phyloP scores from a whole-genome alignment of 148 eudicot genomes.

The Simmondsia chinensis region DNA sequence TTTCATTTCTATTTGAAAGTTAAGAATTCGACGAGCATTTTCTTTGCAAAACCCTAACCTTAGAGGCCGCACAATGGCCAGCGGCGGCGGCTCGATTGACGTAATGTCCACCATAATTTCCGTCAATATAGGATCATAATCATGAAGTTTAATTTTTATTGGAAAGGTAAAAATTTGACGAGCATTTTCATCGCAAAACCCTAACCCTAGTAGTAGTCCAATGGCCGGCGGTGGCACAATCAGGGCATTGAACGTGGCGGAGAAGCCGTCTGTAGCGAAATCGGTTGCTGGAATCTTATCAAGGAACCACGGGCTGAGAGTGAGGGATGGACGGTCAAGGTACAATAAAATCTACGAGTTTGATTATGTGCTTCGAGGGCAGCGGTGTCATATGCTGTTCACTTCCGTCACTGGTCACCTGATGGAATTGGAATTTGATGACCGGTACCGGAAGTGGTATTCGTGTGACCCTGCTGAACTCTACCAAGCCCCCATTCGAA shows the following conservation, averaged over 20 bases:
- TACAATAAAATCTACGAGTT: constrained; percentile 89
- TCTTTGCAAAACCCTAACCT: too few species aligned
- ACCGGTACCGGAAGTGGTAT: constrained; percentile 73
- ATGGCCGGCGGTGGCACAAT: constrained; percentile 42
- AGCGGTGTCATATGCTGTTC: constrained; percentile 66
- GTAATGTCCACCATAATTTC: too few species aligned
- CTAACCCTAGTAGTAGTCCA: constrained; percentile 7
- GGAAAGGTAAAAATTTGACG: too few species aligned
- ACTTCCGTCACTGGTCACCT: constrained; percentile 93
- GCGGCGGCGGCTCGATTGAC: too few species aligned
- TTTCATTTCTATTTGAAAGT: too few species aligned
- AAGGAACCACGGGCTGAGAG: constrained; percentile 31
- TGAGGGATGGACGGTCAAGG: constrained; percentile 73
- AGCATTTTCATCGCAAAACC: too few species aligned
- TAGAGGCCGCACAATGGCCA: too few species aligned
- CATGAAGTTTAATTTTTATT: too few species aligned
- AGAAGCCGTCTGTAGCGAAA: constrained; percentile 98
- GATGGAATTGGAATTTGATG: constrained; percentile 87
- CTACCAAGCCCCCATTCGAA: constrained; percentile 65
- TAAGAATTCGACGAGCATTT: too few species aligned
- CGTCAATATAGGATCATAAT: too few species aligned
- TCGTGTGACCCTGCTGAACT: constrained; percentile 85
- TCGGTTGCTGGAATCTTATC: constrained; percentile 73
- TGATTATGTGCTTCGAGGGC: constrained; percentile 45
- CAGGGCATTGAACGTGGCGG: constrained; percentile 86